A percentile compares a stretch with the other conserved stretches of the same genome.
Evolutionary conservation across 352 stramenopile genomes (phyloP).

Genomic region (Phytophthora multivora): DNA sequence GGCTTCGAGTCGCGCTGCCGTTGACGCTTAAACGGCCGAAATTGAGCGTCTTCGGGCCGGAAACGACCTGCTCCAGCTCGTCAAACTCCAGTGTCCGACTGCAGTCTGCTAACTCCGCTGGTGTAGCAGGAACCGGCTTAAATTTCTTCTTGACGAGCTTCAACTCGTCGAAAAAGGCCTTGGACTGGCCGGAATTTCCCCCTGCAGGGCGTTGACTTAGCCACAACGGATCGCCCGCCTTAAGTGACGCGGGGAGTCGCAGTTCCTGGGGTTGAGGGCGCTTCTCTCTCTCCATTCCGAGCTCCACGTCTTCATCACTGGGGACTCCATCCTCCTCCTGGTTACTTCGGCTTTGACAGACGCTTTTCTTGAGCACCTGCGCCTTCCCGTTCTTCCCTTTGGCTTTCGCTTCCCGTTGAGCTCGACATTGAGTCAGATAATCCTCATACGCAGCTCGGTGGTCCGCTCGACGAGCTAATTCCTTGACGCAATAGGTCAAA

Average conservation of each 20-base stretch:
- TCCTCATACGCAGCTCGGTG: slow-evolving; percentile 75
- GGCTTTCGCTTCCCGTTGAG: slow-evolving; percentile 38
- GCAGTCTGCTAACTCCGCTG: slow-evolving; percentile 92
- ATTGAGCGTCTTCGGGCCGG: slow-evolving; percentile 87
- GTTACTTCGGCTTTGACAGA: slow-evolving; percentile 40
- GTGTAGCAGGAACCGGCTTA: slow-evolving; percentile 85
- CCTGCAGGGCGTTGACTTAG: slow-evolving; percentile 33
- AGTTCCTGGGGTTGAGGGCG: slow-evolving; percentile 54
- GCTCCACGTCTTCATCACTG: slow-evolving; percentile 41
- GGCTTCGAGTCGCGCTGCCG: slow-evolving; percentile 69
- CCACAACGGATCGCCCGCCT: slow-evolving; percentile 71
- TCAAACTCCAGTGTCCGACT: slow-evolving; percentile 64
- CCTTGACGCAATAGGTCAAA: slow-evolving; percentile 86
- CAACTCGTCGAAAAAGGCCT: slow-evolving; percentile 81
- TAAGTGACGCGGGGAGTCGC: slow-evolving; percentile 46
- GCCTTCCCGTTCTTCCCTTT: slow-evolving; percentile 35
- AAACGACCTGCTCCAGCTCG: slow-evolving; percentile 70
- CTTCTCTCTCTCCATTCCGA: slow-evolving; percentile 63
- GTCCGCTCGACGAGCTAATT: slow-evolving; percentile 68
- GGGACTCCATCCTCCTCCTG: slow-evolving; percentile 38
- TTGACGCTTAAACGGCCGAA: slow-evolving; percentile 93
- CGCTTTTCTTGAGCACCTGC: slow-evolving; percentile 52
- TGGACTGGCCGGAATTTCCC: slow-evolving; percentile 27
- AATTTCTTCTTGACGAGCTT: slow-evolving; percentile 94
- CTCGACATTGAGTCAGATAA: slow-evolving; percentile 57